Evolutionary conservation across 106 monocot species (phyloP), one percentile per base, ranked within the genome.

Genomic region (Posidonia australis): DNA sequence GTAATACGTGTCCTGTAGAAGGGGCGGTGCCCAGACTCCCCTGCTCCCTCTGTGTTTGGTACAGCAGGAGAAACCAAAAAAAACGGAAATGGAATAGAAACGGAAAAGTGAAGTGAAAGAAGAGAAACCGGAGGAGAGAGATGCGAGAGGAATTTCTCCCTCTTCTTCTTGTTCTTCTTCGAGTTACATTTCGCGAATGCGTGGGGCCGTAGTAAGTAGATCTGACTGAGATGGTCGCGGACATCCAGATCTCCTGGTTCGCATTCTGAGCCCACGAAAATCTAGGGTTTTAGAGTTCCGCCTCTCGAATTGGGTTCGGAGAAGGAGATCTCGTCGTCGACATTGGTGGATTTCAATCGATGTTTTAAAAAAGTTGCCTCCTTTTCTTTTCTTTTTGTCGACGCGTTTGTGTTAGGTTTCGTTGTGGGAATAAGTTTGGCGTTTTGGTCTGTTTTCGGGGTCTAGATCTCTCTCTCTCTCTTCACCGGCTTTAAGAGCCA

Each of bases 381-480:
- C 36, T 36, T 7, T 36, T 36, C 7, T 36, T 36, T 36, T 36
- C 5, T 4, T 36, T 4, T 36, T 2, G 7, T 36, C 36, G n/a
- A 36, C 7, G 36, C 7, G 36, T 36, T 13, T 49, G 2, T 2
- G 24, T 58, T 58, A 5, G 58, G 58, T 29, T 25, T 25, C 54
- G 22, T 23, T 55, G n/a, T 19, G 22, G 26, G 24, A 55, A 12
- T 23, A 24, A 55, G 0, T 20, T 12, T 55, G 0, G 11, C 13
- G 44, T 45, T 45, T 45, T 45, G 11, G 7, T 45, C 44, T 49
- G 48, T 49, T 49, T n/a, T 49, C 48, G 58, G 23, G 13, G 3
- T 29, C 58, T 27, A 58, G 58, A 58, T 58, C 58, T 58, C 58
- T 58, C 16, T 58, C 16, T 29, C 27, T 13, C 58, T 29, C 9